Base-by-base conservation (phyloP, 306 rosid species). In the Vigna unguiculata region DNA sequence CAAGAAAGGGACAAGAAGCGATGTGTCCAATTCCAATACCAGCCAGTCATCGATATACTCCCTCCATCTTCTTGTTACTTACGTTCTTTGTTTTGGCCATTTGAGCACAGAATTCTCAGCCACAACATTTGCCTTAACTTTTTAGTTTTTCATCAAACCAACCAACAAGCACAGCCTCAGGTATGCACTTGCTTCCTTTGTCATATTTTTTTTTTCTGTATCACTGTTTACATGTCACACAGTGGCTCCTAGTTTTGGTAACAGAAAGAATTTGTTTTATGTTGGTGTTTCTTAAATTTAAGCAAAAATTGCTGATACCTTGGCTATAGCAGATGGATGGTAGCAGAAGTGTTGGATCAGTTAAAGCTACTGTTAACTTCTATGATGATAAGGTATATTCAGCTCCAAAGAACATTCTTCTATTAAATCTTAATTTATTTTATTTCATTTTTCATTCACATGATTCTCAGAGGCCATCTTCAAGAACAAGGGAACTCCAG, bases 401-500 rank as follows among this genome's bases (percentile, higher is more conserved):
- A 0, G 47, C 38, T 76, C 65, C 55, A 64, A 3, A 48, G 28
- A 63, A 75, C 20, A 32, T 67, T 71, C 6, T 76, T 46, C 43
- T 40, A 13, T 77, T 47, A 57, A 60, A 25, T 45, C n/a, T 36
- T 70, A 32, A 0, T 43, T 3, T 28, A 28, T 24, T 13, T 10
- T 49, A 9, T 21, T 38, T 17, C 46, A 1, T 17, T 14, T 63
- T 64, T 54, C 14, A 45, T 20, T 51, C 32, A 55, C 49, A n/a
- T 60, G 4, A 58, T 82, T 30, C 57, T 64, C 51, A 74, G 86
- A 80, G 78, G 69, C 69, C 89, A 24, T 60, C 89, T 80, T 87
- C 87, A 53, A 89, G 81, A 87, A 83, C 91, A 36, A 81, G 81
- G 78, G 97, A 91, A 51, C 82, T 89, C 19, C 96, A 88, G 25